Conservation (phyloP, 2,329 filamentous ascomycete species). For the Pestalotiopsis sp. region DNA sequence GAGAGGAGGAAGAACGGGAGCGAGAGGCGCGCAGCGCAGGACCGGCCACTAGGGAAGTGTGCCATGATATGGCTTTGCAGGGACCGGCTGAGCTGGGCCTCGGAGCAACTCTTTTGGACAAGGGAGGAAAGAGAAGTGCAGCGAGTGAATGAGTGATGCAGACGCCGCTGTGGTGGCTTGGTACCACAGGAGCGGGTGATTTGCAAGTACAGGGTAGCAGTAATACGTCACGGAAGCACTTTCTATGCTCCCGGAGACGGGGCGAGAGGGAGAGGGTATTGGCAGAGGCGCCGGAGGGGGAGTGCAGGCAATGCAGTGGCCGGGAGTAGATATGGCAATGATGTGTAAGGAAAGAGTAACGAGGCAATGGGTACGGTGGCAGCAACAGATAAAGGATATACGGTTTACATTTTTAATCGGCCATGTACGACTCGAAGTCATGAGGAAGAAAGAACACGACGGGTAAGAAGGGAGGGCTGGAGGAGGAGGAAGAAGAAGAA, state of each 20-base stretch:
- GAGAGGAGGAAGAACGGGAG: constrained; percentile 16
- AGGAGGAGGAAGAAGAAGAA: constrained; percentile 1
- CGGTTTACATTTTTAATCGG: not conserved
- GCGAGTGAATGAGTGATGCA: constrained; percentile 24
- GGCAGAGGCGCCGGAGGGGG: constrained; percentile 16
- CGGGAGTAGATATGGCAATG: not conserved
- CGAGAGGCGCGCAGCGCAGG: not conserved
- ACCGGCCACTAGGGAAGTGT: not conserved
- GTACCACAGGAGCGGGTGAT: constrained; percentile 32
- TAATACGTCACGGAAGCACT: constrained; percentile 38
- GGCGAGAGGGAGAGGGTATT: constrained; percentile 24
- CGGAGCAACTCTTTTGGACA: constrained; percentile 17
- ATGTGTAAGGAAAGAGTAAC: not conserved
- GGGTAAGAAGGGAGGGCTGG: not conserved
- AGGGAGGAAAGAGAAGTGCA: constrained; percentile 28
- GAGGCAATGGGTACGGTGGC: not conserved
- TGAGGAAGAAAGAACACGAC: not conserved
- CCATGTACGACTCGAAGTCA: not conserved
- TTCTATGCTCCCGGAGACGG: constrained; percentile 28
- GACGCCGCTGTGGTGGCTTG: constrained; percentile 23
- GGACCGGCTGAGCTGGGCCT: constrained; percentile 11
- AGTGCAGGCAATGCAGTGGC: constrained; percentile 10
- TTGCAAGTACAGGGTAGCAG: constrained; percentile 27
- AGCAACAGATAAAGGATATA: not conserved
- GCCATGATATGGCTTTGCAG: constrained; percentile 17